Evolutionary conservation across 163 green algal genomes (phyloP).

Genomic region (Prototheca wickerhamii): DNA sequence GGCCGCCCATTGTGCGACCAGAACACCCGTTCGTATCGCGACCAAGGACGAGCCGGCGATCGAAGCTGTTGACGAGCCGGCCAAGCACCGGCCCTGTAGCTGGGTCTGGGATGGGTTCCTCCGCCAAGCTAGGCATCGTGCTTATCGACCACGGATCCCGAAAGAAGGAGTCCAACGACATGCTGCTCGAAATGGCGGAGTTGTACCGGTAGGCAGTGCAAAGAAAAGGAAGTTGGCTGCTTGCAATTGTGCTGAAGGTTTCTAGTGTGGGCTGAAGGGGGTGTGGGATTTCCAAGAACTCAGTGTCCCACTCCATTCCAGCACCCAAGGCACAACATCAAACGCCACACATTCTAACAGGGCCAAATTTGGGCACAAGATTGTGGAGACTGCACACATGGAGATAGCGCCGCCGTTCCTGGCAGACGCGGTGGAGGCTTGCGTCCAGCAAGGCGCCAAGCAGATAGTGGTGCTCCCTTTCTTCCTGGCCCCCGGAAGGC

Average conservation of each 20-base stretch:
- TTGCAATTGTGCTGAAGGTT: too few species aligned
- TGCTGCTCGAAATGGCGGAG: constrained; percentile 48
- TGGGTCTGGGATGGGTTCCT: background rate
- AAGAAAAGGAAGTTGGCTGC: background rate
- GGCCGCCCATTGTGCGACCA: background rate
- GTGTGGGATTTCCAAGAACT: too few species aligned
- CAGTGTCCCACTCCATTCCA: too few species aligned
- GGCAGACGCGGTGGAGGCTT: constrained; percentile 37
- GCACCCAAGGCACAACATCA: too few species aligned
- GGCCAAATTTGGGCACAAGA: constrained; percentile 9
- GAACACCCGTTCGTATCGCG: background rate
- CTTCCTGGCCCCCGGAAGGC: background rate
- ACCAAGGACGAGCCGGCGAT: background rate
- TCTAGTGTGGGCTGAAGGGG: too few species aligned
- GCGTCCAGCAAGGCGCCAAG: background rate
- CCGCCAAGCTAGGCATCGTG: constrained; percentile 45
- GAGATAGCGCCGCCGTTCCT: constrained; percentile 59
- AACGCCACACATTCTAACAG: too few species aligned
- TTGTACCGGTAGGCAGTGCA: constrained; percentile 35
- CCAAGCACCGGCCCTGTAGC: background rate
- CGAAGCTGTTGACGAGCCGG: background rate
- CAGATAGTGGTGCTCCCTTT: background rate
- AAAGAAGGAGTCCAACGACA: constrained; percentile 58
- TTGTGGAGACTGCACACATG: constrained; percentile 64
- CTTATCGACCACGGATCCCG: constrained; percentile 81